A percentile compares a stretch with the other conserved stretches of the same genome.
These are phyloP conservation scores for Cladosporium sp. DNA, from an alignment of 2,329 filamentous ascomycete genomes.

Conservation along the genomic window DNA sequence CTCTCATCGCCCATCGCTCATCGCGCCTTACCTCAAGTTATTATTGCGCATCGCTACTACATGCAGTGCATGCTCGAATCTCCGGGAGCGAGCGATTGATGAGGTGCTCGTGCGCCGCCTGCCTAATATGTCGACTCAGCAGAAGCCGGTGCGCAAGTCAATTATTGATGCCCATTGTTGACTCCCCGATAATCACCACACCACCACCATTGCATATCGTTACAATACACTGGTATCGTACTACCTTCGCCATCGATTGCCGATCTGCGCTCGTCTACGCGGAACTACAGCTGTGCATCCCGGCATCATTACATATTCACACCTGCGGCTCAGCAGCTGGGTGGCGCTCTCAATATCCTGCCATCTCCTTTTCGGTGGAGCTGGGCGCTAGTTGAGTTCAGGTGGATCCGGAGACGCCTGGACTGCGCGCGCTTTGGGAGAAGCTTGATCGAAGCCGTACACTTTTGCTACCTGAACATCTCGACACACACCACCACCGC, in stretches of 20 bases:
- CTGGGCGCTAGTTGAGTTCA: neutral
- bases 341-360: slow-evolving; percentile 8
- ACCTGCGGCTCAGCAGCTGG: neutral
- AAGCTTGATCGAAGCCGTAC: slow-evolving; percentile 2
- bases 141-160: neutral
- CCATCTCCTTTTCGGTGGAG: slow-evolving; percentile 11
- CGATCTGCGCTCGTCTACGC: neutral
- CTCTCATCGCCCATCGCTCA: neutral
- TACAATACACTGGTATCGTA: neutral
- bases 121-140: neutral
- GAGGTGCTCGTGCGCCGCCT: neutral
- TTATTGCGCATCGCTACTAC: neutral
- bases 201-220: neutral
- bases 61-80: neutral
- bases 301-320: neutral
- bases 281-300: neutral
- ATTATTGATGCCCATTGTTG: no score
- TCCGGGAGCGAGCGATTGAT: neutral
- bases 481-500: neutral
- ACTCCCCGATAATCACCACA: no score
- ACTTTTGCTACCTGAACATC: neutral
- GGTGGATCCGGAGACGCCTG: neutral
- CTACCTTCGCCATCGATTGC: neutral
- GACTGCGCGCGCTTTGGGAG: neutral
- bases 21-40: neutral